Conservation (phyloP, 306 rosid species). For the Quercus robur region DNA sequence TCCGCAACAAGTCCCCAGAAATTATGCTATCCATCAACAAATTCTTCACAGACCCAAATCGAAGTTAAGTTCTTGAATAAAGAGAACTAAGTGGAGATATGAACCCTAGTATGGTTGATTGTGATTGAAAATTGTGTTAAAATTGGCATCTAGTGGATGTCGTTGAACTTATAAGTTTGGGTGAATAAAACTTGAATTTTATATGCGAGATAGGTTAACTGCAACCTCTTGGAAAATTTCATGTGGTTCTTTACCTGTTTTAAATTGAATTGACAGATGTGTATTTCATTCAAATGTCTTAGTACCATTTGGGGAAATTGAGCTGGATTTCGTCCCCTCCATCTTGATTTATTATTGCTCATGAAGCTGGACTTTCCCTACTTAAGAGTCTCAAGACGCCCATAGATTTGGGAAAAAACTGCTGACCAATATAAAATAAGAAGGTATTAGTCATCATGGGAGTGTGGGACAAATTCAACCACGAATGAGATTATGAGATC, state of each 20-base stretch:
- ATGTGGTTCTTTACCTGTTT: background rate
- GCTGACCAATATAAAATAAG: too few relatives aligned
- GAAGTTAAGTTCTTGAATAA: constrained; percentile 17
- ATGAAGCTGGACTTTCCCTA: background rate
- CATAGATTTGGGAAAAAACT: too few relatives aligned
- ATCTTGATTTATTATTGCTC: background rate
- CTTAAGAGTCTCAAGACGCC: background rate
- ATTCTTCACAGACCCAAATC: constrained; percentile 62
- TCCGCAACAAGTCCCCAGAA: constrained; percentile 67
- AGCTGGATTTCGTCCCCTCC: too few relatives aligned
- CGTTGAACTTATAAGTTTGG: constrained; percentile 12
- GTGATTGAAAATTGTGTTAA: constrained; percentile 2
- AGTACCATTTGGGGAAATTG: too few relatives aligned
- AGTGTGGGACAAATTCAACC: too few relatives aligned
- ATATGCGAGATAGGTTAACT: background rate
- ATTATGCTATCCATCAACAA: constrained; percentile 71
- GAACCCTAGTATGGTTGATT: background rate
- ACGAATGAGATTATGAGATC: too few relatives aligned
- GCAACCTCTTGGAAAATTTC: background rate
- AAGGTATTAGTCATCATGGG: too few relatives aligned
- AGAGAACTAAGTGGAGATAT: background rate
- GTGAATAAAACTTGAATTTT: constrained; percentile 24
- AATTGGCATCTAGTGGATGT: constrained; percentile 16
- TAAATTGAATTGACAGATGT: background rate
- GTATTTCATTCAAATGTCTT: background rate